Percentiles rank a stretch among this genome's conserved stretches.
phyloP scores from a whole-genome alignment of 306 rosid species.

The Dalbergia oliveri region DNA sequence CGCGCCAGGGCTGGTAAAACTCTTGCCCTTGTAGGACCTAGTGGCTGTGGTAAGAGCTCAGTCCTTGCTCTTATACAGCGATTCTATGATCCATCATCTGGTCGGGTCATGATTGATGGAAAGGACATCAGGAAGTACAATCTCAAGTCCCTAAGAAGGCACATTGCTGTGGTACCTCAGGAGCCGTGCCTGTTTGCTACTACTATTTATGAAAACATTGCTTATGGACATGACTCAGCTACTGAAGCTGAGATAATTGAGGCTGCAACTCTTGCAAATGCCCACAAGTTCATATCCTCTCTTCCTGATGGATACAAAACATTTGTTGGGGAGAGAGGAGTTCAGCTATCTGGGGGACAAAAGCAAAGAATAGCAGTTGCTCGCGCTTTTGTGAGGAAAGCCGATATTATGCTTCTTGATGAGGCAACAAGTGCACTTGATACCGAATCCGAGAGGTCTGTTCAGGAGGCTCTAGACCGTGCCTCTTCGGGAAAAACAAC shows the following conservation, averaged over 20 bases:
- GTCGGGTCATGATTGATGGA: constrained; percentile 87
- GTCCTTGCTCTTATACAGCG: constrained; percentile 83
- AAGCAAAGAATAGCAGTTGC: constrained; percentile 95
- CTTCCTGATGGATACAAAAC: constrained; percentile 92
- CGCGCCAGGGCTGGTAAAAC: constrained; percentile 97
- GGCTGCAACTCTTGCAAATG: constrained; percentile 92
- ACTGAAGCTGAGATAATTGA: constrained; percentile 92
- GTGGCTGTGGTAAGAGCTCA: constrained; percentile 99
- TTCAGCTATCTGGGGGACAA: constrained; percentile 94
- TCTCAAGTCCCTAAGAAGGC: constrained; percentile 89
- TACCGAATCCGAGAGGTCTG: constrained; percentile 92
- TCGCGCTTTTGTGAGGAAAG: constrained; percentile 87
- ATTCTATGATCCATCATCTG: constrained; percentile 94
- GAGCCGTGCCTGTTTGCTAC: constrained; percentile 95
- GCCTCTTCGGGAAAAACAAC: constrained; percentile 92
- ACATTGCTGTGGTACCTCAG: constrained; percentile 93
- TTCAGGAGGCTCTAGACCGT: constrained; percentile 95
- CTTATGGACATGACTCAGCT: constrained; percentile 91
- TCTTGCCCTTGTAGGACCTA: constrained; percentile 98
- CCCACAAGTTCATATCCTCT: constrained; percentile 86
- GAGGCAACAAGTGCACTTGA: constrained; percentile 99
- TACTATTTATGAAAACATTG: constrained; percentile 87
- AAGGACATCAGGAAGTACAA: constrained; percentile 93
- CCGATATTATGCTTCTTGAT: constrained; percentile 92
- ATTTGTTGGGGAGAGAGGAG: constrained; percentile 94